These are phyloP conservation scores for Hanseniaspora guilliermondii DNA, from an alignment of 805 yeast genomes.

Conservation along the genomic window DNA sequence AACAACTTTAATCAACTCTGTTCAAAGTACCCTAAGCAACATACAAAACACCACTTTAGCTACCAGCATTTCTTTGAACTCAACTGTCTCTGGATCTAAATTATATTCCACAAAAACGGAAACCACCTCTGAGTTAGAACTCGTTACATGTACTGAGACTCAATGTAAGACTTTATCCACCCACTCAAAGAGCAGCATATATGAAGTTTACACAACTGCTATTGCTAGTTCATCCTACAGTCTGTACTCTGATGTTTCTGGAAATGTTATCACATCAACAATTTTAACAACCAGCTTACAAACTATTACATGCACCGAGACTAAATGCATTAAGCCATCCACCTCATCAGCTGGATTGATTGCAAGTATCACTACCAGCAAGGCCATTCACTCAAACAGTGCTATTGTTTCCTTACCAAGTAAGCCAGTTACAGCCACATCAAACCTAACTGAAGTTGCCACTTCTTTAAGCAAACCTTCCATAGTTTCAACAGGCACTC, in stretches of 20 bases:
- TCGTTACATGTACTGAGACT: constrained; percentile 2
- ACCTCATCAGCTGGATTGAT: not conserved
- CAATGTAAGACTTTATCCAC: not conserved
- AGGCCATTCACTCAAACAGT: not conserved
- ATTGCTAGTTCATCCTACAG: not conserved
- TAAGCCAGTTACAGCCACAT: too few relatives aligned
- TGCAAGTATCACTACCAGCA: not conserved
- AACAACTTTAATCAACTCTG: too few relatives aligned
- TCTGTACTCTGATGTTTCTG: not conserved
- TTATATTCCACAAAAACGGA: not conserved
- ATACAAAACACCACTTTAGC: not conserved
- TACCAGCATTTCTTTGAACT: not conserved
- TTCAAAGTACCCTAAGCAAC: too few relatives aligned
- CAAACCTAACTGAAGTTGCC: too few relatives aligned
- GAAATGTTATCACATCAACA: not conserved
- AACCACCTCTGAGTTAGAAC: not conserved
- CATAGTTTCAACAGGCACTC: too few relatives aligned
- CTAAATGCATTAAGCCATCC: not conserved
- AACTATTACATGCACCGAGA: constrained; percentile 4
- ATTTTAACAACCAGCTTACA: not conserved
- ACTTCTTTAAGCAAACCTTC: too few relatives aligned
- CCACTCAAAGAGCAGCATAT: not conserved
- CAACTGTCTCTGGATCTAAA: not conserved
- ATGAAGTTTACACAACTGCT: not conserved
- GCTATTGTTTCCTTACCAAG: too few relatives aligned